Conservation (phyloP, 2,329 filamentous ascomycete species). For the Hypoxylon sp. region DNA sequence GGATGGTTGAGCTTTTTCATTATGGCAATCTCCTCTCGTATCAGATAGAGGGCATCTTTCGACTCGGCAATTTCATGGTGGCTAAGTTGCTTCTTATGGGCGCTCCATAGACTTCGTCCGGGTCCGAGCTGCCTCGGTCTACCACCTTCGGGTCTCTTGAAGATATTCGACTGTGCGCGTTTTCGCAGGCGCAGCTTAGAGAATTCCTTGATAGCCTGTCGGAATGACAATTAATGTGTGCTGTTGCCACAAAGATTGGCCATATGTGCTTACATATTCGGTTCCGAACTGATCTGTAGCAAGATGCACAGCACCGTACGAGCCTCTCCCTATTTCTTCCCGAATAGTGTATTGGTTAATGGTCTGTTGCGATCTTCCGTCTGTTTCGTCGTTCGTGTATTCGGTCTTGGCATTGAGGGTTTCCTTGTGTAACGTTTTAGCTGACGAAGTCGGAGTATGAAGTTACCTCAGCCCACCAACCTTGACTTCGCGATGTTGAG, state of each 20-base stretch:
- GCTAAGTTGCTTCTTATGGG: conserved; percentile 54
- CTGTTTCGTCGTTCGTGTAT: conserved; percentile 86
- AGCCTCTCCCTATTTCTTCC: conserved; percentile 96
- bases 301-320: conserved; percentile 93
- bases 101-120: conserved; percentile 49
- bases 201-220: conserved; percentile 95
- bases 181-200: conserved; percentile 92
- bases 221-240: conserved; percentile 41
- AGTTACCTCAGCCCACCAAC: conserved; percentile 55
- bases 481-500: conserved; percentile 71
- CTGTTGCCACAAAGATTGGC: neutral
- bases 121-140: conserved; percentile 61
- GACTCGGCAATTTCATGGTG: conserved; percentile 72
- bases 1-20: conserved; percentile 99
- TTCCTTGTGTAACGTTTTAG: conserved; percentile 70
- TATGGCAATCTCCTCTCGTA: conserved; percentile 96
- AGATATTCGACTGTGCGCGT: conserved; percentile 89
- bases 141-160: conserved; percentile 65
- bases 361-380: conserved; percentile 82
- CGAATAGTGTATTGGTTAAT: conserved; percentile 97
- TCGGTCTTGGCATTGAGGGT: conserved; percentile 91
- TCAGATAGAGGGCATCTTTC: conserved; percentile 82
- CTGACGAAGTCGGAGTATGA: conserved; percentile 10
- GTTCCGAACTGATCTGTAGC: conserved; percentile 91
- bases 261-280: conserved; percentile 81